Evolutionary conservation across 495 filamentous ascomycete genomes (phyloP).

Genomic region (Hypoxylon lenormandii): DNA sequence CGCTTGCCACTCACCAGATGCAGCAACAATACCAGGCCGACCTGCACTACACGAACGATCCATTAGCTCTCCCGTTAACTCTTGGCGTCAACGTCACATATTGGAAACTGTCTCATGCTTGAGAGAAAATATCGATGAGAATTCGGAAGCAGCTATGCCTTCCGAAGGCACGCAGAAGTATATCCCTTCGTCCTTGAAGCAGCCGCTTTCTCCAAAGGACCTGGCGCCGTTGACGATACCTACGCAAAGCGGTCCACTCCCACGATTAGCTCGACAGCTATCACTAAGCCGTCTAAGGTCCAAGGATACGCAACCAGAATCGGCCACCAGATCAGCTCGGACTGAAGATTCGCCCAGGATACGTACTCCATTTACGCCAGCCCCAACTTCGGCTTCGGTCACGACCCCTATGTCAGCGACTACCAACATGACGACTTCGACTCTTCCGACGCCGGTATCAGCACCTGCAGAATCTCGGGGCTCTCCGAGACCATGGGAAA

Average conservation of each 20-base stretch:
- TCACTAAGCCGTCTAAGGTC: slow-evolving; percentile 57
- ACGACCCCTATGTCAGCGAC: slow-evolving; percentile 56
- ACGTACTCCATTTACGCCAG: slow-evolving; percentile 59
- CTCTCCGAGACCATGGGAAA: slow-evolving; percentile 63
- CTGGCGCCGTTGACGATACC: slow-evolving; percentile 66
- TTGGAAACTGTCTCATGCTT: slow-evolving; percentile 53
- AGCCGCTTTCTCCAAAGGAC: slow-evolving; percentile 64
- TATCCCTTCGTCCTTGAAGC: slow-evolving; percentile 46
- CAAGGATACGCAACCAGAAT: slow-evolving; percentile 54
- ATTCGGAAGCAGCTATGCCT: slow-evolving; percentile 33
- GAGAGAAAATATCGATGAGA: slow-evolving; percentile 49
- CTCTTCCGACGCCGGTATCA: slow-evolving; percentile 61
- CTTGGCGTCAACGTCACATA: slow-evolving; percentile 61
- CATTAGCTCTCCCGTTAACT: slow-evolving; percentile 69
- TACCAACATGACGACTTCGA: slow-evolving; percentile 52
- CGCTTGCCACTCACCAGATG: slow-evolving; percentile 44
- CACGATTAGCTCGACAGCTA: slow-evolving; percentile 53
- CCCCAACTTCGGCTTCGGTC: slow-evolving; percentile 56
- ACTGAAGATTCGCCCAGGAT: slow-evolving; percentile 61
- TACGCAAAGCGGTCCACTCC: slow-evolving; percentile 51
- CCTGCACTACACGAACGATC: slow-evolving; percentile 75
- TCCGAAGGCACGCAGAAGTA: slow-evolving; percentile 21
- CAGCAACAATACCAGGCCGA: slow-evolving; percentile 79
- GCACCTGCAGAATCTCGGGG: slow-evolving; percentile 57
- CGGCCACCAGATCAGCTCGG: slow-evolving; percentile 48